Percentiles rank a stretch among this genome's conserved stretches.
phyloP scores from a whole-genome alignment of 2,329 filamentous ascomycete genomes.

The Sporothrix luriei region DNA sequence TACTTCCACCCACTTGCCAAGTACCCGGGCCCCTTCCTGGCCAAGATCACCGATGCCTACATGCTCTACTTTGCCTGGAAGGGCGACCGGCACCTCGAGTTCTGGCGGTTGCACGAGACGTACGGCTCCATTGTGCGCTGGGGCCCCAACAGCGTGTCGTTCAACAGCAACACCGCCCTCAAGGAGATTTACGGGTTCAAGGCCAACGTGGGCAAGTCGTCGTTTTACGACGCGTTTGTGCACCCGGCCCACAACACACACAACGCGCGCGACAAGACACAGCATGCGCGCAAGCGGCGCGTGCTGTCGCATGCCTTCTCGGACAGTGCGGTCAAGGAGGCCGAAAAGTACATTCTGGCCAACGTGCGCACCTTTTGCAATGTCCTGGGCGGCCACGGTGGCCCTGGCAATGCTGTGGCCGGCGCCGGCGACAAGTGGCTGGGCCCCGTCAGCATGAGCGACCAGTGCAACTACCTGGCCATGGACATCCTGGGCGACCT shows the following conservation, averaged over 20 bases:
- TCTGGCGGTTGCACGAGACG: slow-evolving; percentile 68
- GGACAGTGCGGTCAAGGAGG: slow-evolving; percentile 65
- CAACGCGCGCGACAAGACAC: slow-evolving; percentile 67
- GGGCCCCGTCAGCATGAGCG: slow-evolving; percentile 61
- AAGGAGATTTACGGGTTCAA: slow-evolving; percentile 68
- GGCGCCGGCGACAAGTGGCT: slow-evolving; percentile 61
- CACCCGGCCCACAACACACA: slow-evolving; percentile 73
- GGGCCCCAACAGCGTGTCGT: slow-evolving; percentile 73
- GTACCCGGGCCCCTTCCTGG: slow-evolving; percentile 66
- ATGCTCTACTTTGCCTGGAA: slow-evolving; percentile 74
- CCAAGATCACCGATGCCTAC: slow-evolving; percentile 65
- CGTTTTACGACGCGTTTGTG: slow-evolving; percentile 74
- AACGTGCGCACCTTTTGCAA: slow-evolving; percentile 69
- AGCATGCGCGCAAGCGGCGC: slow-evolving; percentile 70
- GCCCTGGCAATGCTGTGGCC: slow-evolving; percentile 23
- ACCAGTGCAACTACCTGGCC: slow-evolving; percentile 64
- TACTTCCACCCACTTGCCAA: slow-evolving; percentile 66
- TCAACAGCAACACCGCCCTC: slow-evolving; percentile 72
- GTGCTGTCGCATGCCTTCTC: slow-evolving; percentile 74
- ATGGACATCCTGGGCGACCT: slow-evolving; percentile 65
- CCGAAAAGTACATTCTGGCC: slow-evolving; percentile 67
- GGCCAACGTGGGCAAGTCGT: slow-evolving; percentile 66
- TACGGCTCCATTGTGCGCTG: slow-evolving; percentile 77
- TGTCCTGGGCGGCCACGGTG: slow-evolving; percentile 50
- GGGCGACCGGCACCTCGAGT: slow-evolving; percentile 73